Evolutionary conservation across 306 rosid species (phyloP), one percentile per base, ranked within the genome.

Genomic region (Castanea sativa): DNA sequence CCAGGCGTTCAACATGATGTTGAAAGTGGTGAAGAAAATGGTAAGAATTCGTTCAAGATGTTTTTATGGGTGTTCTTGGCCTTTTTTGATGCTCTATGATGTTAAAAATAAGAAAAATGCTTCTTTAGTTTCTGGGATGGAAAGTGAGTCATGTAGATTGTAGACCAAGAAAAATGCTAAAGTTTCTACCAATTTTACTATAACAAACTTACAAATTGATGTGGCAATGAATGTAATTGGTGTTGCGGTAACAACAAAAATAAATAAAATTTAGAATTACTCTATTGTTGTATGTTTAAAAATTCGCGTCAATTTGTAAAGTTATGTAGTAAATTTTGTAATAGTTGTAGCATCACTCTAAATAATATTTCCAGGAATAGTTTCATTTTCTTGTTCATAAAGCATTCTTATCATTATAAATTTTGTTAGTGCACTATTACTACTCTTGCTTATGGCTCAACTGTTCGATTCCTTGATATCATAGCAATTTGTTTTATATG

Each of bases 21-120:
- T 56, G 93, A 85, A 84, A 79, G 80, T 19, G 81, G 84, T 30
- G 90, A 90, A 56, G 87, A 85, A 80, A 76, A 85, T 18, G 93
- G 97, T 92, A 56, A n/a, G 49, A 18, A 13, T 23, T 52, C 59
- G 29, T 43, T 21, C 18, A 20, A 32, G 65, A 56, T 21, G 55
- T 56, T 53, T 68, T 69, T 49, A 49, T 49, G 53, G 53, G 53
- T 11, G 53, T 49, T 49, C 11, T 41, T 45, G 45, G n/a, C 55
- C 15, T 11, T 20, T 6, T 43, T 43, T 43, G 55, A 19, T 27
- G 43, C 20, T 69, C 73, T 38, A 41, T 69, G 73, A 51, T 69
- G 53, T 38, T 74, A 23, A 65, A 67, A 74, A 25, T 53, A 30
- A 52, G 43, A 41, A 41, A 41, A 41, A 41, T 8, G 45, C 45